phyloP scores from a whole-genome alignment of 345 rosid genomes.

The Eutrema yunnanense region DNA sequence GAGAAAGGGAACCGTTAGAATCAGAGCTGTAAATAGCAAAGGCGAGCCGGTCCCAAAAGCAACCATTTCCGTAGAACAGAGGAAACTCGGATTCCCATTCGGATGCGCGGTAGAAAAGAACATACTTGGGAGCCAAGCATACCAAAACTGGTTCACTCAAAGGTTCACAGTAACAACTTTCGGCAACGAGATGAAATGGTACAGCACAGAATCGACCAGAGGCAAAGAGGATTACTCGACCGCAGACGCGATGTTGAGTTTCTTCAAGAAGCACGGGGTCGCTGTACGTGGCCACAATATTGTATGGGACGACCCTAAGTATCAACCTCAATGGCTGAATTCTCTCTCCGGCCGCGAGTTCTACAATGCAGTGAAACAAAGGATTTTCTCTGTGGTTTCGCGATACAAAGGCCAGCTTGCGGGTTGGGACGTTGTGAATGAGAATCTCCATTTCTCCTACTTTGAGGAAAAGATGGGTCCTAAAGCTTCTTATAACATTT shows the following conservation, averaged over 20 bases:
- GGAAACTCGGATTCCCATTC: conserved; percentile 42
- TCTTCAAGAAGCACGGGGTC: conserved; percentile 41
- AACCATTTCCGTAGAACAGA: conserved; percentile 39
- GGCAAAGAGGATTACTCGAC: conserved; percentile 55
- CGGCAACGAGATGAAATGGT: conserved; percentile 88
- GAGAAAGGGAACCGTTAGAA: conserved; percentile 40
- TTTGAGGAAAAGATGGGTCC: conserved; percentile 55
- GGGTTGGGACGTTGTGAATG: conserved; percentile 77
- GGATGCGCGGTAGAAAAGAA: conserved; percentile 66
- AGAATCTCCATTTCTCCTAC: conserved; percentile 53
- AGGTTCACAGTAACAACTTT: conserved; percentile 64
- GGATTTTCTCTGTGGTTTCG: conserved; percentile 41
- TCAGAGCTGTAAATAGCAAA: conserved; percentile 41
- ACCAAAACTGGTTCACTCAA: conserved; percentile 70
- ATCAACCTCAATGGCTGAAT: conserved; percentile 48
- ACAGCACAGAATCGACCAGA: conserved; percentile 39
- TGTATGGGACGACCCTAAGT: conserved; percentile 55
- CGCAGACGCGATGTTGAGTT: conserved; percentile 49
- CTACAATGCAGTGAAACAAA: conserved; percentile 23
- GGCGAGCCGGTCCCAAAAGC: conserved; percentile 46
- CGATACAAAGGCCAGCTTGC: conserved; percentile 54
- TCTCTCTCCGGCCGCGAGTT: conserved; percentile 33
- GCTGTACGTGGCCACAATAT: conserved; percentile 75
- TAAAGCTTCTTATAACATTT: conserved; percentile 32
- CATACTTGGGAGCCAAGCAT: conserved; percentile 47